Conservation (phyloP, 495 filamentous ascomycete species). For the Margaritispora aquatica region DNA sequence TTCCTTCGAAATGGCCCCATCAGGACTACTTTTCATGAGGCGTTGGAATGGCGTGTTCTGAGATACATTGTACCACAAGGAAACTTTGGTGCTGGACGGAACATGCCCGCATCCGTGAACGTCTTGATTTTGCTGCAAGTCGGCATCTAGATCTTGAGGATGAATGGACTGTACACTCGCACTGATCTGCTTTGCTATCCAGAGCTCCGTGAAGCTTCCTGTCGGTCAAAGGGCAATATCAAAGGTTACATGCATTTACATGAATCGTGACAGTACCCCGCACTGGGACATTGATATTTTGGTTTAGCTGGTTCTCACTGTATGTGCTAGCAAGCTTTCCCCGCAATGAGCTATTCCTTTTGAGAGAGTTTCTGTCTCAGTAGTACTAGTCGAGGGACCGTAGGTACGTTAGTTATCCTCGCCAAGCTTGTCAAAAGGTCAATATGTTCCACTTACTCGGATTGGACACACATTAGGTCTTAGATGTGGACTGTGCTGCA, state of each 20-base stretch:
- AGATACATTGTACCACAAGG: neutral
- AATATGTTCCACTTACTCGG: no score
- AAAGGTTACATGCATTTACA: neutral
- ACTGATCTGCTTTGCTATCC: neutral
- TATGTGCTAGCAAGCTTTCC: neutral
- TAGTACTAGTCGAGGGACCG: neutral
- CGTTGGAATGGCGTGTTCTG: neutral
- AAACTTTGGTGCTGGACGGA: neutral
- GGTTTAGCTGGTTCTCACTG: neutral
- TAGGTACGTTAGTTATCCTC: no score
- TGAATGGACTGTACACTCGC: neutral
- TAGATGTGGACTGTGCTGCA: neutral
- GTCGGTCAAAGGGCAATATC: slow-evolving; percentile 7
- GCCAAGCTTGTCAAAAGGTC: no score
- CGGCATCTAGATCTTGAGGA: neutral
- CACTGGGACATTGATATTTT: neutral
- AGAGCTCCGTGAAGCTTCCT: neutral
- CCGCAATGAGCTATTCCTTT: slow-evolving; percentile 8
- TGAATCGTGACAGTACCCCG: neutral
- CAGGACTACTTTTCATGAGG: neutral
- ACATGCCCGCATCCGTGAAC: neutral
- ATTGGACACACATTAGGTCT: no score
- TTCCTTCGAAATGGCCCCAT: neutral
- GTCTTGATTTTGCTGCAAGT: neutral
- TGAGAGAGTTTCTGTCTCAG: neutral